Base-by-base conservation (phyloP, 495 filamentous ascomycete species). In the Xylaria telfairii region DNA sequence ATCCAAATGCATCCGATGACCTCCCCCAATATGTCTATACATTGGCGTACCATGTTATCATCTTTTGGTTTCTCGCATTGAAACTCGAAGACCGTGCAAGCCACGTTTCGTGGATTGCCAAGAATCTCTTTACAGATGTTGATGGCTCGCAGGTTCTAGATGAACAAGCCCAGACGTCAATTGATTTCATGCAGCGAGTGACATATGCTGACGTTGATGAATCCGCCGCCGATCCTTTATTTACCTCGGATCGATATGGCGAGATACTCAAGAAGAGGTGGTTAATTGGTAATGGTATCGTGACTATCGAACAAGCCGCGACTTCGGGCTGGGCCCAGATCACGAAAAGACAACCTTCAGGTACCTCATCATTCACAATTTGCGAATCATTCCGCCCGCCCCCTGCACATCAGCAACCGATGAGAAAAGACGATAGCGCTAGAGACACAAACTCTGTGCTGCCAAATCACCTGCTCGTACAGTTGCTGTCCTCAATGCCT, bases 141-240 rank as follows among this genome's bases (percentile, higher is more conserved):
- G 85, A 90, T 72, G 93, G 93, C 7, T 89, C 88, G 32, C 88
- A 92, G 37, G 88, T 87, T 32, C 86, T 96, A 24, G 96, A 98
- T 73, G 95, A 98, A 78, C 95, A 97, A 76, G 95, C 93, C 39
- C 90, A 95, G 69, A 93, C 97, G 15, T 95, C 95, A 28, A 90
- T 98, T 49, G 96, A 99, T 79, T 91, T 98, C 84, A 95, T 99
- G 92, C 94, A 97, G 74, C 87, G 94, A 69, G 91, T 94, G 47
- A 90, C 94, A 13, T 97, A 91, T 78, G 93, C 93, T 0, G 93
- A 97, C 78, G 86, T 92, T 64, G 92, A 90, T 69, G 89, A 92
- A 71, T 91, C 90, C 5, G 85, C 81, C 1, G 88, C 90, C 24
- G 90, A 93, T 67, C 88, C 89, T 15, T 83, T 88, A 7, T 92